Evolutionary conservation across 768 basidiomycete genomes (phyloP).

Genomic region (Guyanaporus albipodus): DNA sequence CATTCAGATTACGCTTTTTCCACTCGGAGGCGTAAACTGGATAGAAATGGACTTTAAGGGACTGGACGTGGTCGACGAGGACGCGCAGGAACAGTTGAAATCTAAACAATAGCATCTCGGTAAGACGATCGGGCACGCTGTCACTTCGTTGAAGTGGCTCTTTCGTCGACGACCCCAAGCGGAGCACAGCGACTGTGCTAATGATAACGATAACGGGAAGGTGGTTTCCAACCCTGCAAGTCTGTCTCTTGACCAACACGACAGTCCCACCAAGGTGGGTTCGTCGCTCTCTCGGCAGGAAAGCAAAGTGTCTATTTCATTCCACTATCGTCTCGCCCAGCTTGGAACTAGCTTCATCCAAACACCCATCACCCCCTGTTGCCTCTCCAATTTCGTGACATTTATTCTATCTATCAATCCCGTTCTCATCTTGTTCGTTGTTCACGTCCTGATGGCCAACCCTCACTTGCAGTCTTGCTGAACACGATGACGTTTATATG

Average conservation of each 20-base stretch:
- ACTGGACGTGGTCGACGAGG: constrained; percentile 56
- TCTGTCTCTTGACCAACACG: not conserved
- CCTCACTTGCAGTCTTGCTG: constrained; percentile 61
- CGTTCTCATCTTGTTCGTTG: constrained; percentile 53
- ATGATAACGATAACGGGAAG: constrained; percentile 15
- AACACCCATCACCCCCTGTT: constrained; percentile 44
- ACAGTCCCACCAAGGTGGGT: too few species aligned
- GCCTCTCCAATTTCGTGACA: constrained; percentile 48
- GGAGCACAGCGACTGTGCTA: not conserved
- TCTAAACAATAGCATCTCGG: constrained; percentile 31
- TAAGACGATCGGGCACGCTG: constrained; percentile 8
- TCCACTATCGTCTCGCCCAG: constrained; percentile 6
- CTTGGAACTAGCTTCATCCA: constrained; percentile 27
- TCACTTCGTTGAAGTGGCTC: not conserved
- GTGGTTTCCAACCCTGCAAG: not conserved
- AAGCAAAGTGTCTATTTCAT: not conserved
- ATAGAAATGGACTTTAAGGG: constrained; percentile 63
- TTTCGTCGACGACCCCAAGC: not conserved
- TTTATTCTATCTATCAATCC: constrained; percentile 56
- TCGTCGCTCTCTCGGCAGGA: too few species aligned
- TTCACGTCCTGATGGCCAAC: constrained; percentile 58
- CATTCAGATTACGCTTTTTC: constrained; percentile 57
- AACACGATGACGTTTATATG: constrained; percentile 59
- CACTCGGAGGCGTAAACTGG: constrained; percentile 52
- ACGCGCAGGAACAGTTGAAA: constrained; percentile 45